phyloP scores from a whole-genome alignment of 345 rosid genomes.

The Eucalyptus victrix region DNA sequence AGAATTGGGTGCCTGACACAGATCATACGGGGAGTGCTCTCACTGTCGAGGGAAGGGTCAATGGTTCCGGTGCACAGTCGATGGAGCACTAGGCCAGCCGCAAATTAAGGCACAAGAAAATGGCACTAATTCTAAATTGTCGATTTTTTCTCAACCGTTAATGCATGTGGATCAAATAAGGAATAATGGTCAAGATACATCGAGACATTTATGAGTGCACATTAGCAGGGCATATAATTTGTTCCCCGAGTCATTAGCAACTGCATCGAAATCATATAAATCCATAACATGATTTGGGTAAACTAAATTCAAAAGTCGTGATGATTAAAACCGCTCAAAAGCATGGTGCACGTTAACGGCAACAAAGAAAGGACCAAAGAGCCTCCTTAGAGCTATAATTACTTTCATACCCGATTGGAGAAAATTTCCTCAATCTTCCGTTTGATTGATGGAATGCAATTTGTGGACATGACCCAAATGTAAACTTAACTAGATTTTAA shows the following conservation, averaged over 20 bases:
- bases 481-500: not conserved
- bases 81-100: not conserved
- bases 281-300: rapidly evolving
- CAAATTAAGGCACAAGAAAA: not conserved
- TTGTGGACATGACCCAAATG: no score
- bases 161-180: rapidly evolving
- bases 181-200: rapidly evolving
- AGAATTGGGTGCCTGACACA: not conserved
- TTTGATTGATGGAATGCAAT: not conserved
- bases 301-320: not conserved
- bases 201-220: not conserved
- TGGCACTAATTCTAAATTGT: not conserved
- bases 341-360: rapidly evolving
- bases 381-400: rapidly evolving
- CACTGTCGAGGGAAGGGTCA: not conserved
- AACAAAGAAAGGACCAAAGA: rapidly evolving
- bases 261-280: not conserved
- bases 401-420: not conserved
- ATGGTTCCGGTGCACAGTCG: not conserved
- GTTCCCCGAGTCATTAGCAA: not conserved
- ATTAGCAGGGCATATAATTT: not conserved
- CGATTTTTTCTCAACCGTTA: rapidly evolving
- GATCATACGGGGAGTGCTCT: not conserved
- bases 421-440: not conserved
- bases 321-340: not conserved